Evolutionary conservation across 306 rosid species (phyloP).

Genomic region (Neltuma alba): DNA sequence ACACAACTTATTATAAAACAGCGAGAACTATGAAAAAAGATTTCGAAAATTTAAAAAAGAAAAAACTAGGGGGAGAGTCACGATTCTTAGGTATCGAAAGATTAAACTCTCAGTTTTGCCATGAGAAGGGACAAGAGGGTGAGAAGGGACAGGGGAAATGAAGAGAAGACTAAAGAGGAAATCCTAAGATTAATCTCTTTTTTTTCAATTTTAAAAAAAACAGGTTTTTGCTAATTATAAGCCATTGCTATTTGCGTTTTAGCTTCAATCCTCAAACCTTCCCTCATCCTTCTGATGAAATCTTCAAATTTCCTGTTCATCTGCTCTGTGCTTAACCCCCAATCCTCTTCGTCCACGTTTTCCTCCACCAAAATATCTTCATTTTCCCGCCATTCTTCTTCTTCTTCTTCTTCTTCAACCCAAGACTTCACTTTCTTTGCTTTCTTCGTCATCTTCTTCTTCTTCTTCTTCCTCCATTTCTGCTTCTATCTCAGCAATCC

Average conservation of each 20-base stretch:
- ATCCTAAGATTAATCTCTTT: background rate
- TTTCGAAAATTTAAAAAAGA: too few species aligned
- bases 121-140: constrained; percentile 13
- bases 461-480: constrained; percentile 29
- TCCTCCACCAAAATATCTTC: constrained; percentile 36
- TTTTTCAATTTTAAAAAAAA: background rate
- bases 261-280: constrained; percentile 72
- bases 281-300: constrained; percentile 78
- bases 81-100: too few species aligned
- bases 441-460: constrained; percentile 34
- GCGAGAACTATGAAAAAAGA: too few species aligned
- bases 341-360: constrained; percentile 43
- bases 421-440: constrained; percentile 16
- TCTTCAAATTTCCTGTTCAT: constrained; percentile 80
- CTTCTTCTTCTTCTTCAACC: constrained; percentile 14
- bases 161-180: background rate
- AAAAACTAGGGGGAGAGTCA: too few species aligned
- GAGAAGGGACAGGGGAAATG: background rate
- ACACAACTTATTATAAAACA: too few species aligned
- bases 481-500: constrained; percentile 1
- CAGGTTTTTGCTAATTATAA: background rate
- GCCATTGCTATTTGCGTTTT: constrained; percentile 56
- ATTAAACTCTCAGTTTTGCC: background rate
- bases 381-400: constrained; percentile 19
- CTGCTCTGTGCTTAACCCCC: constrained; percentile 68